A percentile compares a stretch with the other conserved stretches of the same genome.
phyloP scores from a whole-genome alignment of 805 yeast genomes.

The Nakazawaea wickerhamii region DNA sequence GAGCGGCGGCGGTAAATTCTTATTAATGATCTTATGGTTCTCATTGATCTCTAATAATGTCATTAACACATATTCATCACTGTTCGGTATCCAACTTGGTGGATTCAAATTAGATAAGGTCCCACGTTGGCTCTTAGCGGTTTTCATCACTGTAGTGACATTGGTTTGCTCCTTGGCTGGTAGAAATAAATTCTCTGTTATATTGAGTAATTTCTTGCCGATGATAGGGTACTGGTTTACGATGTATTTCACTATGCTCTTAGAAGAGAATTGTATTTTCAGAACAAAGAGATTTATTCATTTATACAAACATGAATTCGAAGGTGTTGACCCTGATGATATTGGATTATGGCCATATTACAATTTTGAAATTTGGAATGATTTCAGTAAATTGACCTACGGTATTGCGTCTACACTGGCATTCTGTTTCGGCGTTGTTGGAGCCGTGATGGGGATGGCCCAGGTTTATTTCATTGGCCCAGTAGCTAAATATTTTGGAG shows the following conservation, averaged over 20 bases:
- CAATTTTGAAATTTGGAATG: conserved; percentile 75
- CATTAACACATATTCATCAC: conserved; percentile 76
- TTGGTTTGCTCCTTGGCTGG: conserved; percentile 74
- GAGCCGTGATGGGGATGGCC: conserved; percentile 84
- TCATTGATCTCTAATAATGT: conserved; percentile 80
- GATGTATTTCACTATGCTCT: conserved; percentile 63
- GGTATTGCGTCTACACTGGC: conserved; percentile 69
- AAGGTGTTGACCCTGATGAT: conserved; percentile 12
- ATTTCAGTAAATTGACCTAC: conserved; percentile 49
- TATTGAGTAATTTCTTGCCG: conserved; percentile 77
- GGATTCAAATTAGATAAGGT: conserved; percentile 49
- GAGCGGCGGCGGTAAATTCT: conserved; percentile 74
- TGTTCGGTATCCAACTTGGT: conserved; percentile 67
- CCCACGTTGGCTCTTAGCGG: conserved; percentile 77
- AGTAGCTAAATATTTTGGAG: conserved; percentile 59
- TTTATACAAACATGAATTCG: conserved; percentile 40
- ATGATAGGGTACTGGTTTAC: conserved; percentile 92
- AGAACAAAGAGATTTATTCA: conserved; percentile 43
- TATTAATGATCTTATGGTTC: conserved; percentile 61
- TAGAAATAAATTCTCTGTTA: conserved; percentile 61
- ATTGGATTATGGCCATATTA: conserved; percentile 34
- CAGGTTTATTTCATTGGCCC: conserved; percentile 84
- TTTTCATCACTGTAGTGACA: conserved; percentile 56
- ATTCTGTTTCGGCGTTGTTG: conserved; percentile 67
- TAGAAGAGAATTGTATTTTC: conserved; percentile 71